Base-by-base conservation (phyloP, 73 alveolate genomes). In the Urostyla sp. region DNA sequence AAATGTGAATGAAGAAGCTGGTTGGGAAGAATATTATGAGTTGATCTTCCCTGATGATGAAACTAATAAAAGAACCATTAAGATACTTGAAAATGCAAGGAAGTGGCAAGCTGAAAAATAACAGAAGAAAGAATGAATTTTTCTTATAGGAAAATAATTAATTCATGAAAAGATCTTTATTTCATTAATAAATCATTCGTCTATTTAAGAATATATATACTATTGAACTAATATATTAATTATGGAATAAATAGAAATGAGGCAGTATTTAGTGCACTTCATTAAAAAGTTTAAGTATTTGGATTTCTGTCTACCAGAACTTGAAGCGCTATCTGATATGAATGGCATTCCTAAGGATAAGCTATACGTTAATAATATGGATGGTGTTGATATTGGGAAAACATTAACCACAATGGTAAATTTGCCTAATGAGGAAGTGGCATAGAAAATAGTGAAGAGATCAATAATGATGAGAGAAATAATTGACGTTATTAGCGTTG, bases 41-140 rank as follows among this genome's bases (percentile, higher is more conserved):
- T 94, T 82, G 35, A 63, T 94, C 24, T 94, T 94, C 90, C 98
- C 98, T 32, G 98, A 93, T 59, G 98, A 94, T 60, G 90, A 82
- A 28, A 53, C 36, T 16, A 85, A 80, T 21, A 90, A 90, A 75
- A 30, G 85, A 31, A 82, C 50, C 26, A 38, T 91, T 21, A 92
- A 90, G 87, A 67, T 92, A 15, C 31, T 90, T 58, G 91, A 91
- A 46, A 86, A 74, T 85, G 98, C 98, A n/a, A 84, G 80, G 34
- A 80, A 90, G 78, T 85, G 94, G 96, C 87, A 90, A 43, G 6
- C 72, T 20, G 72, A 55, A 55, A 46, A 24, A 7, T 55, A 23
- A 55, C 24, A 7, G 72, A 55, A 28, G 15, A 58, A 32, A 15
- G 75, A 26, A 15, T 7, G 16, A 5, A 30, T 31, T 8, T 15